Evolutionary conservation across 257 asterid genomes (phyloP).

Genomic region (Nicotiana paniculata): DNA sequence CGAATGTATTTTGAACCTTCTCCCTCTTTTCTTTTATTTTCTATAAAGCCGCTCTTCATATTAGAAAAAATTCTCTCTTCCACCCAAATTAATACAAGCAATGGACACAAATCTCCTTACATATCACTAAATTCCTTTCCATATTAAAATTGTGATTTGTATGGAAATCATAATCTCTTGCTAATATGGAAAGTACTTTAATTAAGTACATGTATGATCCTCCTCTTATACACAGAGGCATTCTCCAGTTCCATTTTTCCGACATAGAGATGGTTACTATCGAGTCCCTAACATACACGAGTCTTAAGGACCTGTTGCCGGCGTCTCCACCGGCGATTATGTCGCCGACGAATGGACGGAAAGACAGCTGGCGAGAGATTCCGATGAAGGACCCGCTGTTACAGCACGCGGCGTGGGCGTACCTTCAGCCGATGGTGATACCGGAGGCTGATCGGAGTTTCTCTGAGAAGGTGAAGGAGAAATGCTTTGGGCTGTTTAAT

Average conservation of each 20-base stretch:
- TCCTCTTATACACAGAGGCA: slow-evolving; percentile 7
- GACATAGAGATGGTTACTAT: slow-evolving; percentile 25
- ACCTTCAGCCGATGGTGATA: slow-evolving; percentile 60
- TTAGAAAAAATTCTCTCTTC: not conserved
- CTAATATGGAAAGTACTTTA: slow-evolving; percentile 25
- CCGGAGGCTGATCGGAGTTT: slow-evolving; percentile 21
- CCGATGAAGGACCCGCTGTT: slow-evolving; percentile 73
- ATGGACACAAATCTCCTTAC: not conserved
- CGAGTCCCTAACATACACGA: slow-evolving; percentile 34
- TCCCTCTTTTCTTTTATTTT: not conserved
- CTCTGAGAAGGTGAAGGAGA: slow-evolving; percentile 18
- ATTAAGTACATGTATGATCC: slow-evolving; percentile 11
- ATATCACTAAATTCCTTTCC: not conserved
- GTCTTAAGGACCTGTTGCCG: slow-evolving; percentile 58
- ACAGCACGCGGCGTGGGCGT: slow-evolving; percentile 95
- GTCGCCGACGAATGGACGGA: slow-evolving; percentile 26
- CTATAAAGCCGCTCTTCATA: not conserved
- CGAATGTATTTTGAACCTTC: not conserved
- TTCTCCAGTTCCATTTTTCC: not conserved
- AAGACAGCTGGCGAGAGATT: slow-evolving; percentile 64
- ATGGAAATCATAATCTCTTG: slow-evolving; percentile 10
- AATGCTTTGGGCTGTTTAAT: slow-evolving; percentile 26
- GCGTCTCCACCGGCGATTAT: slow-evolving; percentile 27
- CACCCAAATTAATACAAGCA: not conserved
- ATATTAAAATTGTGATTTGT: not conserved